Percentiles rank a stretch among this genome's conserved stretches.
phyloP scores from a whole-genome alignment of 768 basidiomycete species.

The Russula sp. region DNA sequence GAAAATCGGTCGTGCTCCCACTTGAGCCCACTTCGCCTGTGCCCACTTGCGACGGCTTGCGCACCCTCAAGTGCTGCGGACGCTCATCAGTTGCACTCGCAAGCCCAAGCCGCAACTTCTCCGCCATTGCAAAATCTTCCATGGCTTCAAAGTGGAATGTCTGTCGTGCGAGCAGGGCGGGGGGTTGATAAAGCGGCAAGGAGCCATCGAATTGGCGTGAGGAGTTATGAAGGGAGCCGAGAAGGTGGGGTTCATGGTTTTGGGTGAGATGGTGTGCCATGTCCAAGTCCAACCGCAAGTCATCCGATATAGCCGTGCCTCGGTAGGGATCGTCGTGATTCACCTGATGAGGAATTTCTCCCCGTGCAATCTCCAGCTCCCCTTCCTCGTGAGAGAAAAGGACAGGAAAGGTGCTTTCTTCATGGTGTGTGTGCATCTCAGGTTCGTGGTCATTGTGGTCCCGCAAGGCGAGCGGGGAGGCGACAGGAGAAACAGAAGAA shows the following conservation, averaged over 20 bases:
- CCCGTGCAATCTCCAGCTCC: constrained; percentile 35
- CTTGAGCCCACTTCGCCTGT: constrained; percentile 21
- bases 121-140: constrained; percentile 68
- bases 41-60: constrained; percentile 12
- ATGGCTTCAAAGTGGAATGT: constrained; percentile 68
- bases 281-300: background rate
- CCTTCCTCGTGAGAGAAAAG: constrained; percentile 46
- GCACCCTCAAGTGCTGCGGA: constrained; percentile 24
- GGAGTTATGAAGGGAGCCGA: constrained; percentile 29
- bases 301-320: background rate
- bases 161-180: constrained; percentile 35
- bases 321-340: background rate
- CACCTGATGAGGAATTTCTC: constrained; percentile 23
- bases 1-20: constrained; percentile 22
- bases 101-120: constrained; percentile 60
- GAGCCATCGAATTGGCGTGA: constrained; percentile 30
- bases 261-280: constrained; percentile 12
- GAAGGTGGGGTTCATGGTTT: constrained; percentile 42
- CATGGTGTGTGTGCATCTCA: constrained; percentile 25
- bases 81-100: constrained; percentile 26
- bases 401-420: constrained; percentile 32
- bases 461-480: constrained; percentile 31
- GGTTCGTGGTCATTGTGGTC: constrained; percentile 27
- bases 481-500: constrained; percentile 27
- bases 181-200: constrained; percentile 65